Percentiles rank a stretch among this genome's conserved stretches.
Evolutionary conservation across 2,329 filamentous ascomycete species (phyloP).

Genomic region (Scedosporium dehoogii): DNA sequence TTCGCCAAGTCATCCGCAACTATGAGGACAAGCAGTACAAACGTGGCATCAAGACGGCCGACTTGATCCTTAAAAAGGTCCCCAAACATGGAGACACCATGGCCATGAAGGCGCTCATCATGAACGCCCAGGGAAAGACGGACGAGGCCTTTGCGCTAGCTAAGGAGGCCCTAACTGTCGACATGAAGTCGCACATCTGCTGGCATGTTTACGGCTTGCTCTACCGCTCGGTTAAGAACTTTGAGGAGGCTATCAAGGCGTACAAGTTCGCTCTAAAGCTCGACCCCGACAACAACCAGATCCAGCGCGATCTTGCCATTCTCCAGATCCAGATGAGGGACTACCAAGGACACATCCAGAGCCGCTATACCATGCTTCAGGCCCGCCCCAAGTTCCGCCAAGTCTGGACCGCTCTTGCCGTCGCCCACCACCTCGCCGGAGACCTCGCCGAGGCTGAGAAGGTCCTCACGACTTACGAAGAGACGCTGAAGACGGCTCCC

Average conservation of each 20-base stretch:
- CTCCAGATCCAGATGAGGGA: slow-evolving; percentile 96
- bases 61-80: slow-evolving; percentile 91
- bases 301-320: slow-evolving; percentile 85
- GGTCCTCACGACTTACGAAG: slow-evolving; percentile 83
- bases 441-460: slow-evolving; percentile 81
- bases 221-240: slow-evolving; percentile 92
- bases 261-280: slow-evolving; percentile 92
- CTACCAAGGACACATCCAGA: slow-evolving; percentile 87
- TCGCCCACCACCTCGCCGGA: slow-evolving; percentile 85
- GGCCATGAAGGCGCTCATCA: slow-evolving; percentile 96
- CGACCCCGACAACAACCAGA: slow-evolving; percentile 90
- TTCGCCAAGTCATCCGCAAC: slow-evolving; percentile 86
- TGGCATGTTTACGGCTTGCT: slow-evolving; percentile 98
- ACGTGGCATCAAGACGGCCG: slow-evolving; percentile 81
- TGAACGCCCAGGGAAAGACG: slow-evolving; percentile 84
- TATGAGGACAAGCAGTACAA: slow-evolving; percentile 99
- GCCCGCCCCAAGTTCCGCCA: slow-evolving; percentile 71
- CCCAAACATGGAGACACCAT: slow-evolving; percentile 96
- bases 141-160: slow-evolving; percentile 91
- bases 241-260: slow-evolving; percentile 97
- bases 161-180: slow-evolving; percentile 83
- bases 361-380: slow-evolving; percentile 78
- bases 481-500: slow-evolving; percentile 75
- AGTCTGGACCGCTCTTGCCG: slow-evolving; percentile 96
- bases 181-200: slow-evolving; percentile 99